Percentiles rank a stretch among this genome's conserved stretches.
phyloP scores from a whole-genome alignment of 2,329 filamentous ascomycete species.

The Leptographium galeiforme region DNA sequence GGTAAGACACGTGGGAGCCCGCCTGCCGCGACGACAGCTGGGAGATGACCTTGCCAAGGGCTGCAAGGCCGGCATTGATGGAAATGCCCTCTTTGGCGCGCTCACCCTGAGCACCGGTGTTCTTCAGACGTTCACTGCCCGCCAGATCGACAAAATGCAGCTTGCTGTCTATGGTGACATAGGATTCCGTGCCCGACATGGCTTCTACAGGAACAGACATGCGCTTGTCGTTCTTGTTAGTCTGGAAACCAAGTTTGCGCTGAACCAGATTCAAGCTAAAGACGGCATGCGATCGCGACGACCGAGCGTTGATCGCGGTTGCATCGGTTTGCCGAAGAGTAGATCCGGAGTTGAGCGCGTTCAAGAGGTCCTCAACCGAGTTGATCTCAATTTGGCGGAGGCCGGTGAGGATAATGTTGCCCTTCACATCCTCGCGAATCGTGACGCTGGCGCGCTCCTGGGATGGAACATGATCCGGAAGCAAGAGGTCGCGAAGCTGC shows the following conservation, averaged over 20 bases:
- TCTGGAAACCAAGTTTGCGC: slow-evolving; percentile 49
- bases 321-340: slow-evolving; percentile 92
- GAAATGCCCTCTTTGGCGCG: slow-evolving; percentile 93
- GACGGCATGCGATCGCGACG: slow-evolving; percentile 91
- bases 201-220: slow-evolving; percentile 76
- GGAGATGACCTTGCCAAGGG: slow-evolving; percentile 94
- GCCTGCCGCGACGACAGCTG: slow-evolving; percentile 83
- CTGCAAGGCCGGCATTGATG: slow-evolving; percentile 91
- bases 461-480: slow-evolving; percentile 57
- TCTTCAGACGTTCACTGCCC: slow-evolving; percentile 91
- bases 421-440: slow-evolving; percentile 88
- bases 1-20: slow-evolving; percentile 89
- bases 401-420: slow-evolving; percentile 86
- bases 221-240: slow-evolving; percentile 59
- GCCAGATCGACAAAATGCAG: slow-evolving; percentile 96
- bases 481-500: slow-evolving; percentile 75
- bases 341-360: slow-evolving; percentile 82
- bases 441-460: slow-evolving; percentile 67
- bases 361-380: slow-evolving; percentile 81
- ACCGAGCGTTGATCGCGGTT: slow-evolving; percentile 94
- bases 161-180: slow-evolving; percentile 90
- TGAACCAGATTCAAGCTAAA: slow-evolving; percentile 92
- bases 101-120: slow-evolving; percentile 89
- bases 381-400: slow-evolving; percentile 79
- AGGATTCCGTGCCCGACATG: slow-evolving; percentile 53